Evolutionary conservation across 495 filamentous ascomycete species (phyloP).

Genomic region (Lepraria neglecta): DNA sequence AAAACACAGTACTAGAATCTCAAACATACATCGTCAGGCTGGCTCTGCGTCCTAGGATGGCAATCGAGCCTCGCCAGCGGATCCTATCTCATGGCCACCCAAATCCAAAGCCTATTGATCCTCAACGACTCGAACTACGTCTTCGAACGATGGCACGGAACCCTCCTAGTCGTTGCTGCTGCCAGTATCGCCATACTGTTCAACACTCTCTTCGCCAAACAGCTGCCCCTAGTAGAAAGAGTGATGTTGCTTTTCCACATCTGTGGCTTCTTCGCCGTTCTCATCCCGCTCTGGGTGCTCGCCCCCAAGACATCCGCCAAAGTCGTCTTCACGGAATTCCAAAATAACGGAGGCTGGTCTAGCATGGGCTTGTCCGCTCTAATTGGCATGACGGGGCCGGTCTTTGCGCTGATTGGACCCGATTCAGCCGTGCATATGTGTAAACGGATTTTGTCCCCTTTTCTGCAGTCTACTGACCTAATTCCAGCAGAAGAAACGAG

Average conservation of each 20-base stretch:
- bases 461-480: not conserved
- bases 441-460: constrained; percentile 16
- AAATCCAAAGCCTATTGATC: constrained; percentile 42
- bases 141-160: constrained; percentile 39
- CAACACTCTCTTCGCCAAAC: constrained; percentile 24
- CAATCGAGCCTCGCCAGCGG: constrained; percentile 46
- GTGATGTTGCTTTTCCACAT: constrained; percentile 51
- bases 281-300: constrained; percentile 41
- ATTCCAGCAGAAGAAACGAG: constrained; percentile 19
- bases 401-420: constrained; percentile 31
- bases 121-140: constrained; percentile 36
- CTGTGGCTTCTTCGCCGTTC: constrained; percentile 25
- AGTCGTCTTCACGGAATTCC: constrained; percentile 43
- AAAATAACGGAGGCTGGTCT: constrained; percentile 44
- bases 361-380: constrained; percentile 43
- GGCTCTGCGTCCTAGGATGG: constrained; percentile 40
- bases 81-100: constrained; percentile 47
- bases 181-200: constrained; percentile 40
- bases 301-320: constrained; percentile 33
- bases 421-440: constrained; percentile 32
- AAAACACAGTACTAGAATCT: not conserved
- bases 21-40: not conserved
- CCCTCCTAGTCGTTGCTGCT: constrained; percentile 42
- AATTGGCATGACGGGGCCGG: constrained; percentile 43
- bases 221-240: constrained; percentile 27